phyloP scores from a whole-genome alignment of 1,284 basidiomycete genomes.

The Cryptococcus sp. region DNA sequence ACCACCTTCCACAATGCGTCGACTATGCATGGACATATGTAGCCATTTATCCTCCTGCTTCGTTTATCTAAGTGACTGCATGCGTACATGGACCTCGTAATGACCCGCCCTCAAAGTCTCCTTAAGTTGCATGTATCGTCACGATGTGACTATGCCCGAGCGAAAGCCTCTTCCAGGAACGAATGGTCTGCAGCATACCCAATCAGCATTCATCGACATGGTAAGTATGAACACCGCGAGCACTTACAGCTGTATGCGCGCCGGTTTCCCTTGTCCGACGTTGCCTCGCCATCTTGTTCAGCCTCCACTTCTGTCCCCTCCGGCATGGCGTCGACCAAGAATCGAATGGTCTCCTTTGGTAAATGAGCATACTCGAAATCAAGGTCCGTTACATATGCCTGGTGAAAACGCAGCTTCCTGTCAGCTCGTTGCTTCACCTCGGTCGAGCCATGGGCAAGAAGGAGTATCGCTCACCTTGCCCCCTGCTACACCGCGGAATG shows the following conservation, averaged over 20 bases:
- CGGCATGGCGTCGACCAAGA: slow-evolving; percentile 61
- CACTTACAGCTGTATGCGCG: slow-evolving; percentile 48
- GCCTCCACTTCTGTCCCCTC: slow-evolving; percentile 32
- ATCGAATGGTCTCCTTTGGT: slow-evolving; percentile 75
- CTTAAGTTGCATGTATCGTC: not conserved
- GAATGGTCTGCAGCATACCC: slow-evolving; percentile 30
- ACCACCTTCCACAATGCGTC: slow-evolving; percentile 1
- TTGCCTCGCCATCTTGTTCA: slow-evolving; percentile 20
- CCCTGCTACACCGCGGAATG: slow-evolving; percentile 87
- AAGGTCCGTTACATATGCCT: slow-evolving; percentile 91
- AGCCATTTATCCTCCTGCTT: not conserved
- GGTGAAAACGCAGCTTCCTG: not conserved
- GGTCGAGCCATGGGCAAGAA: too few species aligned
- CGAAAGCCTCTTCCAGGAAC: slow-evolving; percentile 46
- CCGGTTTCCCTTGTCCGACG: slow-evolving; percentile 1
- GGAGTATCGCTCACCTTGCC: slow-evolving; percentile 68
- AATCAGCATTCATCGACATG: not conserved
- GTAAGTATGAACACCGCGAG: not conserved
- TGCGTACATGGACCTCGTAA: too few species aligned
- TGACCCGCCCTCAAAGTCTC: not conserved
- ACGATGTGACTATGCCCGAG: slow-evolving; percentile 10
- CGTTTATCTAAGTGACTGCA: too few species aligned
- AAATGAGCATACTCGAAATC: slow-evolving; percentile 87
- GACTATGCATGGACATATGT: slow-evolving; percentile 4
- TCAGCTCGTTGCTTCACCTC: too few species aligned